A percentile compares a stretch with the other conserved stretches of the same genome.
Evolutionary conservation across 108 stramenopile species (phyloP).

Genomic region (Chaetoceros tenuissimus): DNA sequence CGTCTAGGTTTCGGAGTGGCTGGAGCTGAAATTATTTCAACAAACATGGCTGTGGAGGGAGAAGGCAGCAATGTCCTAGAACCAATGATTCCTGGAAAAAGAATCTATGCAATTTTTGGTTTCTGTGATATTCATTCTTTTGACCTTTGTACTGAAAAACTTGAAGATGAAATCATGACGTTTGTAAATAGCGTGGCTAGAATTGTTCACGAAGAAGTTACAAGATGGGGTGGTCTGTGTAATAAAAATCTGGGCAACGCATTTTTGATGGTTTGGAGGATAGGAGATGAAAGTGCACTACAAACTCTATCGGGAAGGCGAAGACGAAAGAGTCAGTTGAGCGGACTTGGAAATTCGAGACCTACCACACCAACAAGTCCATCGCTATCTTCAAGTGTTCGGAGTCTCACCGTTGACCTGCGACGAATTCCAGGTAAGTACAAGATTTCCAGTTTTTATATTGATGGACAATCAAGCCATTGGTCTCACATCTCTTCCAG

Average conservation of each 20-base stretch:
- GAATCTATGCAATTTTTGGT: constrained; percentile 88
- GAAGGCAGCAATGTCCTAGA: constrained; percentile 70
- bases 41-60: constrained; percentile 76
- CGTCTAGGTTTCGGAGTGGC: constrained; percentile 48
- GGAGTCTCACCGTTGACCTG: constrained; percentile 19
- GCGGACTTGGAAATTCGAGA: constrained; percentile 6
- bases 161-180: constrained; percentile 90
- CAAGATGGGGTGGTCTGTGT: constrained; percentile 84
- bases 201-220: constrained; percentile 84
- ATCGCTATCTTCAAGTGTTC: constrained; percentile 4
- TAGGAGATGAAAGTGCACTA: constrained; percentile 47
- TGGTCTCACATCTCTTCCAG: constrained; percentile 19
- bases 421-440: constrained; percentile 28
- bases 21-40: constrained; percentile 92
- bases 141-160: constrained; percentile 48
- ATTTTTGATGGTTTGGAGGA: constrained; percentile 93
- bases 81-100: constrained; percentile 90
- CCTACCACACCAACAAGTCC: constrained; percentile 6
- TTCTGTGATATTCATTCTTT: constrained; percentile 90
- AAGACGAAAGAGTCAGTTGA: constrained; percentile 6
- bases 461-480: no score
- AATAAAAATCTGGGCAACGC: constrained; percentile 94
- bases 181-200: constrained; percentile 90
- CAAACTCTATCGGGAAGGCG: constrained; percentile 10
- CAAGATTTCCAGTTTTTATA: neutral